phyloP scores from a whole-genome alignment of 2,329 filamentous ascomycete genomes.

The Xenoacremonium recifei region DNA sequence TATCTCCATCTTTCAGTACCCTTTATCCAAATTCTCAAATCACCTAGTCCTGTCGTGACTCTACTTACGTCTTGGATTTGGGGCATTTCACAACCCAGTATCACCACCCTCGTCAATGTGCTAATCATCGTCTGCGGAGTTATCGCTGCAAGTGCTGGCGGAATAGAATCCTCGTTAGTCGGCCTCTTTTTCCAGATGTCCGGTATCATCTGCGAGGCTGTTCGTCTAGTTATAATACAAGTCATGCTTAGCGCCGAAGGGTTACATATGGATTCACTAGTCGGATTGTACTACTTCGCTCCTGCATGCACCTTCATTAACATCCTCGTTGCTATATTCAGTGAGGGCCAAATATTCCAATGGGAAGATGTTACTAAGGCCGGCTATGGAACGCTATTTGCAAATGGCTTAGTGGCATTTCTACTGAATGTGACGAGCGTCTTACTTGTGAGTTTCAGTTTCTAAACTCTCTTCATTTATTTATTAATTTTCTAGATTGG shows the following conservation, averaged over 20 bases:
- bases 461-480: background rate
- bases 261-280: constrained; percentile 83
- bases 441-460: constrained; percentile 65
- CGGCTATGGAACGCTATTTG: constrained; percentile 63
- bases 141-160: constrained; percentile 54
- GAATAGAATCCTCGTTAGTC: constrained; percentile 66
- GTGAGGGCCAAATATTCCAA: constrained; percentile 66
- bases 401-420: constrained; percentile 79
- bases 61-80: constrained; percentile 64
- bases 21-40: constrained; percentile 72
- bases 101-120: constrained; percentile 46
- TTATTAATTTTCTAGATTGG: constrained; percentile 61
- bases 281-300: constrained; percentile 87
- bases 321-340: constrained; percentile 63
- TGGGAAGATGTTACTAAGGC: constrained; percentile 64
- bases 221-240: constrained; percentile 83
- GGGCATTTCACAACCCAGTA: constrained; percentile 48
- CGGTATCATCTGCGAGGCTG: constrained; percentile 77
- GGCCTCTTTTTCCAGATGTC: constrained; percentile 69
- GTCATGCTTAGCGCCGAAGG: constrained; percentile 74
- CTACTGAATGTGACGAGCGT: constrained; percentile 80
- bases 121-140: constrained; percentile 53
- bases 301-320: constrained; percentile 84
- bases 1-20: constrained; percentile 67
- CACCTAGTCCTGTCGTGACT: constrained; percentile 65